Percentiles rank a stretch among this genome's conserved stretches.
These are phyloP conservation scores for Eucalyptus marginata DNA, from an alignment of 345 rosid species.

Conservation along the genomic window DNA sequence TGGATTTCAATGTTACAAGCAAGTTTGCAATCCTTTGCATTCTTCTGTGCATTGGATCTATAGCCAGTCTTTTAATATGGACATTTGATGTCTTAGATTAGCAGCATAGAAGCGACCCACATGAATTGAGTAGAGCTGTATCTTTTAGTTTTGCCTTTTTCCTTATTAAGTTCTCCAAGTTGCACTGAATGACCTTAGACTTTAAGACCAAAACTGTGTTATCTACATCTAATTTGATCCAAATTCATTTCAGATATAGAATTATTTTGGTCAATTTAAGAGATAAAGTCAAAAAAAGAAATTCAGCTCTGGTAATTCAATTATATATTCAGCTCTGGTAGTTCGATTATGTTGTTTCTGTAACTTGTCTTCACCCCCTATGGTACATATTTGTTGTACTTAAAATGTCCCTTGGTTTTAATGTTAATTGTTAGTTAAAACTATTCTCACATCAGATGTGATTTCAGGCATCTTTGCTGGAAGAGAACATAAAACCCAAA, in stretches of 20 bases:
- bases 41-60: neutral
- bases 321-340: neutral
- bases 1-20: neutral
- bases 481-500: slow-evolving; percentile 78
- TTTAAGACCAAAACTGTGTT: neutral
- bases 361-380: neutral
- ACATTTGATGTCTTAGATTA: neutral
- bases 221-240: neutral
- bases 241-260: neutral
- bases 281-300: neutral
- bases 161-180: neutral
- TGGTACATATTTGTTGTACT: neutral
- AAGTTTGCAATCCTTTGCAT: neutral
- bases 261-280: neutral
- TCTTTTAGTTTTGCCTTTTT: neutral
- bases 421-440: neutral
- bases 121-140: neutral
- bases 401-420: neutral
- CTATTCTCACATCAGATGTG: neutral
- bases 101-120: neutral
- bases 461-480: slow-evolving; percentile 71
- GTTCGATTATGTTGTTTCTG: neutral
- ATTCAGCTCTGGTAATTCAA: neutral
- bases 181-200: neutral
- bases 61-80: neutral